phyloP scores from a whole-genome alignment of 768 basidiomycete genomes.

The Suillus weaverae region DNA sequence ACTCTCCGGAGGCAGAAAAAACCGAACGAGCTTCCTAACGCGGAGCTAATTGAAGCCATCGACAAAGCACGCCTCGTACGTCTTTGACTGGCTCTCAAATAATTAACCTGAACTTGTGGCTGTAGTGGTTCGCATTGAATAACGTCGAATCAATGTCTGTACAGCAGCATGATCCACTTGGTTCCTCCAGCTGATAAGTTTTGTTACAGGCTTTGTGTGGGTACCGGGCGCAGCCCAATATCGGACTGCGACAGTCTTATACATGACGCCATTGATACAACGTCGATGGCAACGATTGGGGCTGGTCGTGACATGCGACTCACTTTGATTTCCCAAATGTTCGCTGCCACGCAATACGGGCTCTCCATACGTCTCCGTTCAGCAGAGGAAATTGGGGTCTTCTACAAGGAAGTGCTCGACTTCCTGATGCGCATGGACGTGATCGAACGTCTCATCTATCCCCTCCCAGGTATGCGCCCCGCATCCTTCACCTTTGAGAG shows the following conservation, averaged over 20 bases:
- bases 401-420: conserved; percentile 35
- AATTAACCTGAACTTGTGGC: conserved; percentile 17
- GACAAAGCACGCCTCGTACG: conserved; percentile 40
- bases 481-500: conserved; percentile 2
- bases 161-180: not conserved
- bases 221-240: conserved; percentile 42
- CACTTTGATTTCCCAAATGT: conserved; percentile 37
- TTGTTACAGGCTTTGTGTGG: conserved; percentile 38
- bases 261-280: conserved; percentile 31
- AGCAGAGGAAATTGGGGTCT: conserved; percentile 28
- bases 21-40: conserved; percentile 23
- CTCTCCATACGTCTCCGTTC: conserved; percentile 31
- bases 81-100: conserved; percentile 11
- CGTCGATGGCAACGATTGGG: conserved; percentile 21
- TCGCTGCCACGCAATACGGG: conserved; percentile 33
- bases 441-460: conserved; percentile 37
- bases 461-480: conserved; percentile 35
- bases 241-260: conserved; percentile 34
- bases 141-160: conserved; percentile 41
- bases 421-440: conserved; percentile 36
- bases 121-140: conserved; percentile 42
- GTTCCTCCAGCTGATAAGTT: conserved; percentile 4
- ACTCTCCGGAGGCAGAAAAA: conserved; percentile 32
- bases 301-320: conserved; percentile 38
- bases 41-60: conserved; percentile 35